Conservation (phyloP, 176 grass and related monocot species). For the Musa schizocarpa region DNA sequence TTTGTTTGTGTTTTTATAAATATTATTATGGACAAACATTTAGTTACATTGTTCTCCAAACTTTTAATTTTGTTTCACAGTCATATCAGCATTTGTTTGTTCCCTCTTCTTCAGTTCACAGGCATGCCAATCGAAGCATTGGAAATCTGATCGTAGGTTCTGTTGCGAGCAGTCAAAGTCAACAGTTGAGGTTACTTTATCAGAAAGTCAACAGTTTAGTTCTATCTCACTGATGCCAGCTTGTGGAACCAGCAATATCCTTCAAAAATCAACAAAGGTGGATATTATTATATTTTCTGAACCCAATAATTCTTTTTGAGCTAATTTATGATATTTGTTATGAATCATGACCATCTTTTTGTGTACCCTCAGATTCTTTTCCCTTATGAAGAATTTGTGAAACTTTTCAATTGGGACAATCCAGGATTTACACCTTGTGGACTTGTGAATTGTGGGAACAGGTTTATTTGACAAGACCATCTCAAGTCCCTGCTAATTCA, state of each 20-base stretch:
- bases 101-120: slow-evolving; percentile 44
- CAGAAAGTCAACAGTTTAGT: slow-evolving; percentile 35
- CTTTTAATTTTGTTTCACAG: no score
- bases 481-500: no score
- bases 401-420: slow-evolving; percentile 68
- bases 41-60: no score
- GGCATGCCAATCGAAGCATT: slow-evolving; percentile 76
- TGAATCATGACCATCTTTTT: no score
- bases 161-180: slow-evolving; percentile 76
- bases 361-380: slow-evolving; percentile 49
- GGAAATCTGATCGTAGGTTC: slow-evolving; percentile 55
- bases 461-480: slow-evolving; percentile 25
- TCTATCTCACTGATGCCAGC: slow-evolving; percentile 42
- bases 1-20: no score
- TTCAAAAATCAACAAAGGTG: slow-evolving; percentile 33
- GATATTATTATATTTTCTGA: not conserved
- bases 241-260: slow-evolving; percentile 18
- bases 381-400: slow-evolving; percentile 87
- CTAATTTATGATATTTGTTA: not conserved
- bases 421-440: slow-evolving; percentile 58
- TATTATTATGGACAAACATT: no score
- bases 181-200: slow-evolving; percentile 28
- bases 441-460: slow-evolving; percentile 94
- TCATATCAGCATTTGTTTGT: not conserved
- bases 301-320: not conserved